Evolutionary conservation across 352 stramenopile species (phyloP), one percentile per base, ranked within the genome.

Genomic region (Globisporangium nagaii): DNA sequence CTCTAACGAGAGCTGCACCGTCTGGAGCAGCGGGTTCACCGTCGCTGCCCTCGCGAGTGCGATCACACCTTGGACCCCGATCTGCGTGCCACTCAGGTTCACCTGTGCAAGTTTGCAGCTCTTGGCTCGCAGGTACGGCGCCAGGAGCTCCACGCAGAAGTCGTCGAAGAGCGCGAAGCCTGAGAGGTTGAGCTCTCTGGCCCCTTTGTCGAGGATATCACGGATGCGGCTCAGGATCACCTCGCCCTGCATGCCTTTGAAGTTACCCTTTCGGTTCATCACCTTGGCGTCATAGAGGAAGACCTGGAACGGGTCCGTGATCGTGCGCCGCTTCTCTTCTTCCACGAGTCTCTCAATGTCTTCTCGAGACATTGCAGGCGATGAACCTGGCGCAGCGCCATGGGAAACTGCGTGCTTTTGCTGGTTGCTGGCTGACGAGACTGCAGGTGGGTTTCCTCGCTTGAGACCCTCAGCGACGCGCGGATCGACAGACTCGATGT

Each of bases 231-330:
- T 67, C 5, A 91, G 60, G 28, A 85, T 78, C 3, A 46, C 15
- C 3, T 86, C 74, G 7, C 79, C 76, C 22, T 88, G 68, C 0
- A 66, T 68, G n/a, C 65, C 68, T 20, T 79, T 84, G 37, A 91
- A 91, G 39, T 84, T 85, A 28, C 81, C 78, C 34, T 74, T 75
- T 42, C 75, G 76, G 49, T 85, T 62, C 56, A 84, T 62, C 1
- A 64, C 69, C 30, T 75, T 84, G 39, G 82, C 71, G 31, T 91
- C 81, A 50, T 80, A 86, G 19, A 91, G 63, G 15, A 91, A 68
- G 11, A 61, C 49, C 53, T 88, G 75, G 56, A 87, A 87, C 15
- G 74, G 54, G 19, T 91, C 74, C 0, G 70, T 84, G 41, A 88
- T 89, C 1, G 58, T 62, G 1, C 56, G 56, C 10, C 78, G 76